A percentile compares a stretch with the other conserved stretches of the same genome.
phyloP scores from a whole-genome alignment of 352 stramenopile genomes.

The Aphanomyces cochlioides region DNA sequence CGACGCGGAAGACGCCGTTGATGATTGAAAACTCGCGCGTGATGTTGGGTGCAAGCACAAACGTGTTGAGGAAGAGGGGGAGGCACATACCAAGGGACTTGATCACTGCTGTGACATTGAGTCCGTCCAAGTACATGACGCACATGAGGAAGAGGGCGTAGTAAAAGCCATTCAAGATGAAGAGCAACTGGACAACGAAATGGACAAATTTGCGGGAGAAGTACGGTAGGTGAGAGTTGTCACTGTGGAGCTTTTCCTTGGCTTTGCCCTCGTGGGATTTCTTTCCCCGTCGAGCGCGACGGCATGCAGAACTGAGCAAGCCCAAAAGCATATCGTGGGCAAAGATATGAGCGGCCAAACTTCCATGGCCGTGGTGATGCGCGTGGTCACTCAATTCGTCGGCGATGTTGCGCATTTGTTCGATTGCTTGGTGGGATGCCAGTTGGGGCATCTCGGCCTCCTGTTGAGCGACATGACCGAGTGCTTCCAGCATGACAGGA shows the following conservation, averaged over 20 bases:
- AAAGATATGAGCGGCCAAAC: background rate
- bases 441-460: background rate
- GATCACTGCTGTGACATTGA: conserved; percentile 31
- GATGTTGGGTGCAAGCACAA: conserved; percentile 57
- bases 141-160: conserved; percentile 59
- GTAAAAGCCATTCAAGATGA: conserved; percentile 76
- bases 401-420: conserved; percentile 5
- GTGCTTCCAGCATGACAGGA: background rate
- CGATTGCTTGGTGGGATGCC: background rate
- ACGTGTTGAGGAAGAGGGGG: conserved; percentile 52
- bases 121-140: conserved; percentile 47
- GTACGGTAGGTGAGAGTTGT: conserved; percentile 36
- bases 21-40: conserved; percentile 62
- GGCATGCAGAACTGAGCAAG: background rate
- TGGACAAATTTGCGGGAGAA: conserved; percentile 68
- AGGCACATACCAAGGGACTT: conserved; percentile 33
- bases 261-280: background rate
- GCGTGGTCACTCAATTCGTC: conserved; percentile 10
- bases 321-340: conserved; percentile 20
- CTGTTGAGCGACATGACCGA: background rate
- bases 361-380: background rate
- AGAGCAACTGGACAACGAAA: conserved; percentile 50
- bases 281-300: background rate
- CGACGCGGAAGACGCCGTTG: conserved; percentile 50
- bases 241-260: conserved; percentile 8